Evolutionary conservation across 1,139 yeast genomes (phyloP).

Genomic region (Yamadazyma jaroonii): DNA sequence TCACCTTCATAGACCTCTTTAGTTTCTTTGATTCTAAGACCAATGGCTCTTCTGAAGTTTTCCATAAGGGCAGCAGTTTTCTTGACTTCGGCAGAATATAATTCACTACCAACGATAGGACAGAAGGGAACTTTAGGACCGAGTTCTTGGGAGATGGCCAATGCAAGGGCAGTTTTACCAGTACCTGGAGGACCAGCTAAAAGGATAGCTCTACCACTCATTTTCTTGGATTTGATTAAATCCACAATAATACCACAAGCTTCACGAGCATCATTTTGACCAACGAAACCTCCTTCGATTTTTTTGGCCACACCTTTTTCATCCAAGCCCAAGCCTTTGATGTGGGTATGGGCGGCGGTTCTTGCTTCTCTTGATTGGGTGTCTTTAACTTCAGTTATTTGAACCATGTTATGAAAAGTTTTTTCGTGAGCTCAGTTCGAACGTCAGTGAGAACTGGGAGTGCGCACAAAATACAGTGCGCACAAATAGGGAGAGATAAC

Average conservation of each 20-base stretch:
- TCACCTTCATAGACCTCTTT: slow-evolving; percentile 99
- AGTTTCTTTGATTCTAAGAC: slow-evolving; percentile 91
- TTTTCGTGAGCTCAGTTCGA: no score
- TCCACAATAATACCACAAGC: slow-evolving; percentile 97
- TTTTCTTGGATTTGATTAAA: slow-evolving; percentile 84
- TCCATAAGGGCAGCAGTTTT: slow-evolving; percentile 98
- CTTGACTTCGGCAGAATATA: slow-evolving; percentile 95
- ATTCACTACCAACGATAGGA: slow-evolving; percentile 94
- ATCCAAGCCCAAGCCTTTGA: slow-evolving; percentile 91
- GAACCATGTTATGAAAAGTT: slow-evolving; percentile 7
- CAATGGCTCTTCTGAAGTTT: slow-evolving; percentile 94
- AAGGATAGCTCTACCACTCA: slow-evolving; percentile 94
- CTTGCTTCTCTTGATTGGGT: slow-evolving; percentile 29
- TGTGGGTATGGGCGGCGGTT: slow-evolving; percentile 97
- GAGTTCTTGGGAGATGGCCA: slow-evolving; percentile 93
- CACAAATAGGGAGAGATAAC: no score
- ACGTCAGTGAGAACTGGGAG: no score
- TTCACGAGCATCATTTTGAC: slow-evolving; percentile 92
- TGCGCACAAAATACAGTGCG: no score
- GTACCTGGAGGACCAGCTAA: slow-evolving; percentile 98
- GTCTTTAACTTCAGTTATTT: slow-evolving; percentile 10
- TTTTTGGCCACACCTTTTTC: slow-evolving; percentile 84
- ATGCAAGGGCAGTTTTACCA: slow-evolving; percentile 94
- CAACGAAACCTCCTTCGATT: slow-evolving; percentile 93
- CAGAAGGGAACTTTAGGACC: slow-evolving; percentile 99